These are phyloP conservation scores for Galeopsis tetrahit DNA, from an alignment of 257 asterid genomes.

Conservation along the genomic window DNA sequence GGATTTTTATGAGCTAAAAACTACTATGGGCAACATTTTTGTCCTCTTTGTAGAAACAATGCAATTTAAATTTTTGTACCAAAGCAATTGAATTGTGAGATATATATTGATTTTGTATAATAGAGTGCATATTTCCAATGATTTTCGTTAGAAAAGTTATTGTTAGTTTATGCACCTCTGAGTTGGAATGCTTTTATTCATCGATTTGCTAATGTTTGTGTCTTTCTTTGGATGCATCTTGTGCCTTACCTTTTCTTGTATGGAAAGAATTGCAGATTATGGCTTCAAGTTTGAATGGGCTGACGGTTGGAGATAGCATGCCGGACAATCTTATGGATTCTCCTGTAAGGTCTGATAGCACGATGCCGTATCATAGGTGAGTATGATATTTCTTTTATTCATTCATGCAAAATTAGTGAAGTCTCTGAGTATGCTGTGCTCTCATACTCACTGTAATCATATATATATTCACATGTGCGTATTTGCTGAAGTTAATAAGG, in stretches of 20 bases:
- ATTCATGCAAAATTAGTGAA: not conserved
- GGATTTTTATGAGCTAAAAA: not conserved
- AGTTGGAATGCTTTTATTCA: not conserved
- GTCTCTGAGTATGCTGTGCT: not conserved
- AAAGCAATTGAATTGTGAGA: slow-evolving; percentile 18
- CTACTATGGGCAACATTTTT: not conserved
- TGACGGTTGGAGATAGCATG: slow-evolving; percentile 80
- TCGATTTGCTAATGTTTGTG: slow-evolving; percentile 3
- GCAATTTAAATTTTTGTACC: not conserved
- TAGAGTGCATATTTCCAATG: not conserved
- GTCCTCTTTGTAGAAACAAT: not conserved
- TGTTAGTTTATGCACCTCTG: not conserved
- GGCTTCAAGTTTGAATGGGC: slow-evolving; percentile 98
- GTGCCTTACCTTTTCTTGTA: slow-evolving; percentile 5
- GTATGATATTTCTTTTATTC: slow-evolving; percentile 18
- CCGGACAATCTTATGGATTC: slow-evolving; percentile 78
- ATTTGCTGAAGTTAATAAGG: slow-evolving; percentile 13
- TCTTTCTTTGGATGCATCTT: slow-evolving; percentile 12
- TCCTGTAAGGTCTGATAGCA: slow-evolving; percentile 72
- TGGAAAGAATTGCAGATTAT: slow-evolving; percentile 64
- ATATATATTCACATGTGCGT: not conserved
- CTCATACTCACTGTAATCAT: not conserved
- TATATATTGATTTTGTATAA: not conserved
- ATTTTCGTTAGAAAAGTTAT: not conserved
- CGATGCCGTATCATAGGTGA: slow-evolving; percentile 63